phyloP scores from a whole-genome alignment of 2,329 filamentous ascomycete genomes.

The Hypoxylon sp. region DNA sequence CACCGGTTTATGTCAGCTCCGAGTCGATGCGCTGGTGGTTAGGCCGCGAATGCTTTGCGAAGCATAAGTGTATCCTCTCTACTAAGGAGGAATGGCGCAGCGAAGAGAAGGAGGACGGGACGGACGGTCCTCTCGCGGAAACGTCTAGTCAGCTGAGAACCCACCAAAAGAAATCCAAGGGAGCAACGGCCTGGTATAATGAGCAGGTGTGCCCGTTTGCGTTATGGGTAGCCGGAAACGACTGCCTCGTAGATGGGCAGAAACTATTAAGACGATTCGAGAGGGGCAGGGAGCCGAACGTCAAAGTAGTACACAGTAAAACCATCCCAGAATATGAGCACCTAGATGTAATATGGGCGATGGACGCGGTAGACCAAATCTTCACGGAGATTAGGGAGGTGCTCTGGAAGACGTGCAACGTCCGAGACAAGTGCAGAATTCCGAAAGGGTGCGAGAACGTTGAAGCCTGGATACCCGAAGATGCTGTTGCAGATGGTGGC shows the following conservation, averaged over 20 bases:
- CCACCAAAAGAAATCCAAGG: slow-evolving; percentile 57
- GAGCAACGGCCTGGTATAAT: slow-evolving; percentile 82
- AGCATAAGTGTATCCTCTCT: slow-evolving; percentile 86
- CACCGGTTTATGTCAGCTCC: slow-evolving; percentile 88
- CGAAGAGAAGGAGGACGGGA: slow-evolving; percentile 72
- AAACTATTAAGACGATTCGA: slow-evolving; percentile 80
- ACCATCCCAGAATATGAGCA: slow-evolving; percentile 91
- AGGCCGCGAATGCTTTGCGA: slow-evolving; percentile 81
- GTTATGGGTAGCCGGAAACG: slow-evolving; percentile 86
- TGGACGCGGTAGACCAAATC: slow-evolving; percentile 86
- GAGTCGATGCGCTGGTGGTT: slow-evolving; percentile 98
- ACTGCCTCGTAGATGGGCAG: slow-evolving; percentile 85
- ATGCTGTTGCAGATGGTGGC: slow-evolving; percentile 14
- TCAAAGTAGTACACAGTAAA: slow-evolving; percentile 82
- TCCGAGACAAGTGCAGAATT: slow-evolving; percentile 67
- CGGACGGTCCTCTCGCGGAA: slow-evolving; percentile 51
- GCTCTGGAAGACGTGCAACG: slow-evolving; percentile 80
- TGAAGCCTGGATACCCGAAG: slow-evolving; percentile 52
- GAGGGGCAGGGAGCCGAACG: slow-evolving; percentile 82
- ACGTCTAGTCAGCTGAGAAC: slow-evolving; percentile 48
- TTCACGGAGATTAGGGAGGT: slow-evolving; percentile 84
- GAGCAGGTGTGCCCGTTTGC: slow-evolving; percentile 83
- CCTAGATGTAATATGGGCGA: slow-evolving; percentile 93
- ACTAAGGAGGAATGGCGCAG: slow-evolving; percentile 76
- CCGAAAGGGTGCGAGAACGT: slow-evolving; percentile 73